Evolutionary conservation across 1,284 basidiomycete species (phyloP).

Genomic region (Takashimella koratensis): DNA sequence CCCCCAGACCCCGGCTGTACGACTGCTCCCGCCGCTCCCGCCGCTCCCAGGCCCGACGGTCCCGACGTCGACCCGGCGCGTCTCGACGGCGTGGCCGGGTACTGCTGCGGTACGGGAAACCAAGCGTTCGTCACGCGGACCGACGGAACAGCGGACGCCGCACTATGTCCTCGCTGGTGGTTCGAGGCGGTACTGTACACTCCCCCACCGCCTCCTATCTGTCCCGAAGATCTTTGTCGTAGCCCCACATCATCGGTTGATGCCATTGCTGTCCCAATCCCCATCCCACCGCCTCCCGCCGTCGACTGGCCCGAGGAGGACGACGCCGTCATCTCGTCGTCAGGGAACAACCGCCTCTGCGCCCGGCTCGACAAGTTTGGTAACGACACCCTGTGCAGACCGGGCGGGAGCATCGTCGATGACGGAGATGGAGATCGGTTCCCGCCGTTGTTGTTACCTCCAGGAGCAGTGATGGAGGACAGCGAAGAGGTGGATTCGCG

Average conservation of each 20-base stretch:
- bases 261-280: background rate
- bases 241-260: background rate
- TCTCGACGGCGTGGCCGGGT: too few relatives aligned
- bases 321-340: background rate
- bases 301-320: background rate
- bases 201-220: background rate
- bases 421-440: background rate
- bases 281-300: background rate
- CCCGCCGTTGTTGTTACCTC: background rate
- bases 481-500: slow-evolving; percentile 25
- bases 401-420: background rate
- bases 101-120: background rate
- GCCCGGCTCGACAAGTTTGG: background rate
- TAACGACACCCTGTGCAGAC: background rate
- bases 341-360: too few relatives aligned
- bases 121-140: background rate
- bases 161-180: background rate
- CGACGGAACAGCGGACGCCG: background rate
- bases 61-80: too few relatives aligned
- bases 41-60: too few relatives aligned
- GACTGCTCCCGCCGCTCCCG: too few relatives aligned
- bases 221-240: too few relatives aligned
- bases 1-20: too few relatives aligned
- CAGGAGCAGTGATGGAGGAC: slow-evolving; percentile 25
- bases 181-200: background rate